phyloP scores from a whole-genome alignment of 2,329 filamentous ascomycete species.

The Cordyceps militaris region DNA sequence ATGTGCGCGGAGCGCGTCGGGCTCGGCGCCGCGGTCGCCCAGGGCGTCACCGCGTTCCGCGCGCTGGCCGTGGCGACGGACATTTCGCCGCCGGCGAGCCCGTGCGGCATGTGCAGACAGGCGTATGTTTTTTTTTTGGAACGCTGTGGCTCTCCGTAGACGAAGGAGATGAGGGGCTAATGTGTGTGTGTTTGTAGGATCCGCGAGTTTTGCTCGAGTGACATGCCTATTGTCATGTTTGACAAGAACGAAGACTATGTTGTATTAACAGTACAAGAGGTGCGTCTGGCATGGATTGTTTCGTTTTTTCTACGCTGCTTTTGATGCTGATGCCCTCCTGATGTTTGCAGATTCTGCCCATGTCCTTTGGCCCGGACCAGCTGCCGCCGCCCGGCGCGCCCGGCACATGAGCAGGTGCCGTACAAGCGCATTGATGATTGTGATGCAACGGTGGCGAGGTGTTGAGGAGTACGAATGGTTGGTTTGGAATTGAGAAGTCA shows the following conservation, averaged over 20 bases:
- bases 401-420: background rate
- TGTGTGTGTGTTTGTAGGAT: constrained; percentile 43
- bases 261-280: constrained; percentile 63
- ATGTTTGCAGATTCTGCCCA: constrained; percentile 50
- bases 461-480: background rate
- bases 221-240: constrained; percentile 84
- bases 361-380: constrained; percentile 60
- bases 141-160: background rate
- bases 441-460: background rate
- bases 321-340: background rate
- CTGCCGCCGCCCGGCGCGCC: constrained; percentile 35
- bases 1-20: constrained; percentile 93
- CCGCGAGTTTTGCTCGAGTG: constrained; percentile 64
- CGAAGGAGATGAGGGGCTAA: background rate
- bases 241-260: constrained; percentile 69
- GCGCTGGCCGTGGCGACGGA: constrained; percentile 84
- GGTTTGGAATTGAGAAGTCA: background rate
- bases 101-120: constrained; percentile 94
- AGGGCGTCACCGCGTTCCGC: constrained; percentile 53
- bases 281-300: constrained; percentile 26
- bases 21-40: constrained; percentile 68
- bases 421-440: background rate
- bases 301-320: background rate
- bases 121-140: constrained; percentile 55
- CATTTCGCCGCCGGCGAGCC: constrained; percentile 59